A percentile compares a stretch with the other conserved stretches of the same genome.
These are phyloP conservation scores for Rubia tinctorum DNA, from an alignment of 305 asterid species.

Conservation along the genomic window DNA sequence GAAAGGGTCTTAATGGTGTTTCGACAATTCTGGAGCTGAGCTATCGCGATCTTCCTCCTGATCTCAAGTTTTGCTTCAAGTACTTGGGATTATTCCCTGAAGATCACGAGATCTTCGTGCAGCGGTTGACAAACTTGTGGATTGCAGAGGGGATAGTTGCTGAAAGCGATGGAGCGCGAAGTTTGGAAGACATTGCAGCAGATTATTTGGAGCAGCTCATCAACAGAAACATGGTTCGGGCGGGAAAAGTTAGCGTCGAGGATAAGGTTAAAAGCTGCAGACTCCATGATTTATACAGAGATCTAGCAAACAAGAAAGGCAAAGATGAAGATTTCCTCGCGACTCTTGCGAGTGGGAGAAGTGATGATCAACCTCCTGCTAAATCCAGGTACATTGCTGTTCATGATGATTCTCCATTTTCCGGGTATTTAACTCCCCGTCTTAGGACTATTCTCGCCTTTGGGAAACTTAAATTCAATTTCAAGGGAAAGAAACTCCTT, in stretches of 20 bases:
- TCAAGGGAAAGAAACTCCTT: neutral
- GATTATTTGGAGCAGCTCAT: neutral
- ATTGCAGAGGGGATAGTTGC: constrained; percentile 19
- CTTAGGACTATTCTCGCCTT: constrained; percentile 10
- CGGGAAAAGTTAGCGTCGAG: neutral
- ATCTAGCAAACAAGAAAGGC: constrained; percentile 15
- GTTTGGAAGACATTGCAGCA: constrained; percentile 8
- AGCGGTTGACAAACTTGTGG: constrained; percentile 15
- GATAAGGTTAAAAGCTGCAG: constrained; percentile 6
- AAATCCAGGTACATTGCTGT: constrained; percentile 7
- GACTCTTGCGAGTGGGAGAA: neutral
- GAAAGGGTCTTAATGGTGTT: neutral
- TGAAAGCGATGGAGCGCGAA: neutral
- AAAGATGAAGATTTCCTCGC: constrained; percentile 1
- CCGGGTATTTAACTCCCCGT: neutral
- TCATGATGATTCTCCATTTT: neutral
- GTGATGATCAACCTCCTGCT: neutral
- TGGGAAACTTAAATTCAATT: neutral
- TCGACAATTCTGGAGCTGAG: constrained; percentile 14
- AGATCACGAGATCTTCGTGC: neutral
- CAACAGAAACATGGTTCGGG: constrained; percentile 6
- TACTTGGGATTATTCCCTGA: constrained; percentile 14
- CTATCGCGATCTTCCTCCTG: constrained; percentile 11
- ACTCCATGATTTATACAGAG: constrained; percentile 24
- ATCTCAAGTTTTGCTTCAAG: constrained; percentile 20